Conservation (phyloP, 2,329 filamentous ascomycete species). For the Fusarium keratoplasticum region DNA sequence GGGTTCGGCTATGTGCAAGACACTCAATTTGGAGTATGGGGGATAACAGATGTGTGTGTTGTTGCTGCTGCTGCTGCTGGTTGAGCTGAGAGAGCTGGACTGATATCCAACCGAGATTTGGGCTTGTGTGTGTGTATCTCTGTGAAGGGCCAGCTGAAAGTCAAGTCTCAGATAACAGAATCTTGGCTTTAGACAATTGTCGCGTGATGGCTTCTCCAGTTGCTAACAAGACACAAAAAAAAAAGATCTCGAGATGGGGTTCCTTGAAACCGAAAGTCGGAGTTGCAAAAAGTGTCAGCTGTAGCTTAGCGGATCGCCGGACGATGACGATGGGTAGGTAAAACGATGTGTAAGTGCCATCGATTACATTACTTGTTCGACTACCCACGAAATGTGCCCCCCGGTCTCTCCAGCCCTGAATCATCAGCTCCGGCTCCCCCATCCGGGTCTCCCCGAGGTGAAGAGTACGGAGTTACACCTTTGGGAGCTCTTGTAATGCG, state of each 20-base stretch:
- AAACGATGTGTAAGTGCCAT: conserved; percentile 33
- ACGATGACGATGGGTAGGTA: conserved; percentile 14
- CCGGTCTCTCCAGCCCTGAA: conserved; percentile 22
- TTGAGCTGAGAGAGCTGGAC: background rate
- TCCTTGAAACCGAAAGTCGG: conserved; percentile 21
- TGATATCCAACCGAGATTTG: conserved; percentile 29
- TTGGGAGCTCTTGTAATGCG: background rate
- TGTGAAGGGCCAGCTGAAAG: background rate
- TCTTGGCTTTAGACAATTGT: background rate
- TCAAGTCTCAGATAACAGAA: background rate
- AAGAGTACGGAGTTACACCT: background rate
- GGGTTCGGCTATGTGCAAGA: conserved; percentile 16
- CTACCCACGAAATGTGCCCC: conserved; percentile 7
- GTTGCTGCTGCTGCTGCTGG: background rate
- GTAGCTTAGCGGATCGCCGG: conserved; percentile 21
- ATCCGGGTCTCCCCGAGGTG: conserved; percentile 32
- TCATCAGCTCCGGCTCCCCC: conserved; percentile 23
- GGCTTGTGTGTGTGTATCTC: background rate
- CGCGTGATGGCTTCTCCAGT: conserved; percentile 7
- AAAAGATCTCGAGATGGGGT: conserved; percentile 1
- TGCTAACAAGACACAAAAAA: background rate
- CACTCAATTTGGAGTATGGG: conserved; percentile 14
- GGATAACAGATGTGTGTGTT: background rate
- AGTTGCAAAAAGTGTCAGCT: background rate
- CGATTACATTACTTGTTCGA: conserved; percentile 33